Percentiles rank a stretch among this genome's conserved stretches.
Evolutionary conservation across 345 rosid genomes (phyloP).

Genomic region (Geranium rotundifolium): DNA sequence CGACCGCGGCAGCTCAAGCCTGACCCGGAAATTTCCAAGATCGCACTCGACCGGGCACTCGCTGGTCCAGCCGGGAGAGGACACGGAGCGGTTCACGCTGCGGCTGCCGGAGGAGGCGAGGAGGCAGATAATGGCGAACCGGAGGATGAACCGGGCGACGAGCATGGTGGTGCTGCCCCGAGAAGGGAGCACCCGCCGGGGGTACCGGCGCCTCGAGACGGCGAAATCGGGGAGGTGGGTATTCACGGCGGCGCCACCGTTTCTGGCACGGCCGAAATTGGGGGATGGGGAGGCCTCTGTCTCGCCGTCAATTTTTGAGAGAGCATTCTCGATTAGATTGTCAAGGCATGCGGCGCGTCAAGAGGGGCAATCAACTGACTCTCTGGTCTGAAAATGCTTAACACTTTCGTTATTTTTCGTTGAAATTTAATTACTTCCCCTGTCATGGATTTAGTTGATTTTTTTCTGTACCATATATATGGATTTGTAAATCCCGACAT

Average conservation of each 20-base stretch:
- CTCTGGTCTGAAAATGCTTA: not conserved
- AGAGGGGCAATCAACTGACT: not conserved
- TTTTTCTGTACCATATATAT: too few species aligned
- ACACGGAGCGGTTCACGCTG: slow-evolving; percentile 74
- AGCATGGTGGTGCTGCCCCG: slow-evolving; percentile 49
- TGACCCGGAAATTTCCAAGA: slow-evolving; percentile 34
- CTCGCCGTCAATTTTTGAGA: not conserved
- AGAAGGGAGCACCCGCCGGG: slow-evolving; percentile 42
- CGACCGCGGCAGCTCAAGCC: slow-evolving; percentile 26
- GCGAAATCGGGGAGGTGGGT: slow-evolving; percentile 47
- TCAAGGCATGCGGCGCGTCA: not conserved
- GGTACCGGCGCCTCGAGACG: slow-evolving; percentile 20
- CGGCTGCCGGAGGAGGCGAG: slow-evolving; percentile 62
- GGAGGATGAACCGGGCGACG: slow-evolving; percentile 49
- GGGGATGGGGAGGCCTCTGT: slow-evolving; percentile 3
- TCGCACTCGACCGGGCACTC: slow-evolving; percentile 97
- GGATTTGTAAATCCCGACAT: too few species aligned
- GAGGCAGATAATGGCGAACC: slow-evolving; percentile 44
- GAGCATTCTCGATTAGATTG: not conserved
- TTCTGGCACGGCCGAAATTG: slow-evolving; percentile 39
- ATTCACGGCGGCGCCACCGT: slow-evolving; percentile 29
- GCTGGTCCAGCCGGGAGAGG: slow-evolving; percentile 71
- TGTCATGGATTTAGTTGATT: too few species aligned
- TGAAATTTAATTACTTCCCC: too few species aligned
- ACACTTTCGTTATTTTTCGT: too few species aligned